phyloP scores from a whole-genome alignment of 2,329 filamentous ascomycete genomes.

The Pseudocercospora eumusae region DNA sequence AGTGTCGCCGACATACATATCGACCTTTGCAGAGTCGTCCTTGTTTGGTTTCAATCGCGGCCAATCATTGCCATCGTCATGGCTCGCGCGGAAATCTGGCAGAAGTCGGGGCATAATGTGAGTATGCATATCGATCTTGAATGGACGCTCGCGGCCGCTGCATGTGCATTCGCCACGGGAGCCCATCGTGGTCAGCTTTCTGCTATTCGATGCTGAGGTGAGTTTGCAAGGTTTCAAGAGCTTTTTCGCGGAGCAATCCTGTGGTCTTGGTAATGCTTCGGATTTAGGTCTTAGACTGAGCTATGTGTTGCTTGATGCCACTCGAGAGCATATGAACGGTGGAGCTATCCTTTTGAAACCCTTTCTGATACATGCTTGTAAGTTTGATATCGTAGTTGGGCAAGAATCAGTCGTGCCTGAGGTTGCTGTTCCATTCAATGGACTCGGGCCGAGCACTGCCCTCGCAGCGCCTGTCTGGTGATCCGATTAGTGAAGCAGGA shows the following conservation, averaged over 20 bases:
- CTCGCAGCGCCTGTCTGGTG: background rate
- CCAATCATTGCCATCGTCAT: conserved; percentile 11
- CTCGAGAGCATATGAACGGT: background rate
- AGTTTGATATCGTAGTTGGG: background rate
- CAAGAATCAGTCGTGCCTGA: background rate
- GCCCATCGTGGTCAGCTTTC: background rate
- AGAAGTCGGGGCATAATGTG: conserved; percentile 20
- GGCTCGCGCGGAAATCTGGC: conserved; percentile 5
- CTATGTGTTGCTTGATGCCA: too few species aligned
- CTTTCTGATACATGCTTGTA: background rate
- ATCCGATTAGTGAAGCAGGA: background rate
- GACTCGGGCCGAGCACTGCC: background rate
- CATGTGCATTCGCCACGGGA: background rate
- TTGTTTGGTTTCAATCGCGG: conserved; percentile 13
- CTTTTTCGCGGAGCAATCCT: too few species aligned
- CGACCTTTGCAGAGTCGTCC: conserved; percentile 12
- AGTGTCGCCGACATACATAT: conserved; percentile 21
- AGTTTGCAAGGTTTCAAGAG: too few species aligned
- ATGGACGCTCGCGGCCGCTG: background rate
- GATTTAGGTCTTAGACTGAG: too few species aligned
- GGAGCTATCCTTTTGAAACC: background rate
- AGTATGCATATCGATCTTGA: conserved; percentile 21
- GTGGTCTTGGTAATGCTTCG: too few species aligned
- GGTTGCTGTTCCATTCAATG: background rate
- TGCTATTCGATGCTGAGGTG: background rate